Conservation (phyloP, 345 rosid genomes). For the Raphanus raphanistrum region DNA sequence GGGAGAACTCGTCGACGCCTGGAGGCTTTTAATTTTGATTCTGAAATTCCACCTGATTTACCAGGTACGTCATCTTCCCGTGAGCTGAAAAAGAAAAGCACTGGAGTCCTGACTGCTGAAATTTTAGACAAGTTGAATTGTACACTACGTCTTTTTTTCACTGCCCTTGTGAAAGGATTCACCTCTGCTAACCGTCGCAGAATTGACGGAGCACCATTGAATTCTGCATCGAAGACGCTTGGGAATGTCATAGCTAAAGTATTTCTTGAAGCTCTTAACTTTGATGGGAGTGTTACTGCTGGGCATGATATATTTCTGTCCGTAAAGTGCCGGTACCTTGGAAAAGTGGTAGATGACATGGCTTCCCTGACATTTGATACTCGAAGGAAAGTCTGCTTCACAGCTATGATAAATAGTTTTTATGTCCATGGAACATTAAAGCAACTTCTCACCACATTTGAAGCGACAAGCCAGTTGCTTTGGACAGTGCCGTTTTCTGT, state of each 20-base stretch:
- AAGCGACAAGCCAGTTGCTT: constrained; percentile 87
- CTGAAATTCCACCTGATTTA: constrained; percentile 57
- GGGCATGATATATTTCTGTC: constrained; percentile 64
- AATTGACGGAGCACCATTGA: constrained; percentile 69
- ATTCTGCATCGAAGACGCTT: constrained; percentile 81
- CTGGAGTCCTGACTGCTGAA: constrained; percentile 67
- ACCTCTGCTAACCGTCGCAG: constrained; percentile 90
- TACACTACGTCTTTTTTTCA: constrained; percentile 71
- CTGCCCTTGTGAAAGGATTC: constrained; percentile 87
- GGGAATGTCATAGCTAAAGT: constrained; percentile 81
- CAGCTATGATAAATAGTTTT: constrained; percentile 86
- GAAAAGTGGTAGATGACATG: constrained; percentile 90
- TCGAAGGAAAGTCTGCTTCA: constrained; percentile 75
- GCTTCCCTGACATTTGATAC: constrained; percentile 72
- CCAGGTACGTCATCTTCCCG: constrained; percentile 61
- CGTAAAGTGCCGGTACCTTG: constrained; percentile 90
- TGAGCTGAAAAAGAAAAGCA: constrained; percentile 74
- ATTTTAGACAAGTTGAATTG: constrained; percentile 70
- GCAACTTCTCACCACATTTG: constrained; percentile 90
- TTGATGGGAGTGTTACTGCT: constrained; percentile 61
- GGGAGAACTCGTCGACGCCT: constrained; percentile 84
- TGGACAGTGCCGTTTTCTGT: constrained; percentile 72
- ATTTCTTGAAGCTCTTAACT: constrained; percentile 80
- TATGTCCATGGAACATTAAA: constrained; percentile 90
- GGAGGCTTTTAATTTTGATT: constrained; percentile 68